Base-by-base conservation (phyloP, 805 yeast species). In the Lipomyces spencermartinsiae region DNA sequence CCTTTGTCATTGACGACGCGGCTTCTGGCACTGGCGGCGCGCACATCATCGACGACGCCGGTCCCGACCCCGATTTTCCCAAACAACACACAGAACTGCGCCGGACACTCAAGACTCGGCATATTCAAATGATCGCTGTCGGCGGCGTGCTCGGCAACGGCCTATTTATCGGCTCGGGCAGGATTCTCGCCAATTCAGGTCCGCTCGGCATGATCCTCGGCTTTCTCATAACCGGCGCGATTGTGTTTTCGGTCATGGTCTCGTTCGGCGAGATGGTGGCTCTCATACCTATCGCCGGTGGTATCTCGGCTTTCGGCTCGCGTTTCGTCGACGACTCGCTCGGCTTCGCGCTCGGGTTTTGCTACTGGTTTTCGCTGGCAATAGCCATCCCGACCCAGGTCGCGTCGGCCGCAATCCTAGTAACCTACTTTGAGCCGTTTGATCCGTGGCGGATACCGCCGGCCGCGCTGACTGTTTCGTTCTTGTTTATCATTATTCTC, bases 81-180 rank as follows among this genome's bases (percentile, higher is more conserved):
- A 65, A 65, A 34, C 46, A 57, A 16, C 49, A 61, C 55, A 66
- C 68, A 33, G 71, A 70, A 19, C 71, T 71, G 31, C 67, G 83
- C 46, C 80, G 89, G 71, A 76, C 82, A 8, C 80, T 83, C 63
- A 78, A 77, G 69, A 73, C 82, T 6, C 82, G 92, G 75, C 93
- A 89, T 77, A 81, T 90, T 74, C 86, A 88, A 68, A 85, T 90
- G 89, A 89, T 90, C 73, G 89, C 92, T 53, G 83, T 90, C 55
- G 92, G 92, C 39, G 90, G 92, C 43, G 86, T 89, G 72, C 86
- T 89, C 61, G 94, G 94, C 72, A 88, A 92, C 2, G 93, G 94
- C 76, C 78, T 89, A 65, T 86, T 90, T 71, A 87, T 90, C 61
- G 92, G 93, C 73, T 81, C 87, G 14, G 92, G 92, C 53, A 78